Evolutionary conservation across 148 eudicot species (phyloP).

Genomic region (Selenicereus undatus): DNA sequence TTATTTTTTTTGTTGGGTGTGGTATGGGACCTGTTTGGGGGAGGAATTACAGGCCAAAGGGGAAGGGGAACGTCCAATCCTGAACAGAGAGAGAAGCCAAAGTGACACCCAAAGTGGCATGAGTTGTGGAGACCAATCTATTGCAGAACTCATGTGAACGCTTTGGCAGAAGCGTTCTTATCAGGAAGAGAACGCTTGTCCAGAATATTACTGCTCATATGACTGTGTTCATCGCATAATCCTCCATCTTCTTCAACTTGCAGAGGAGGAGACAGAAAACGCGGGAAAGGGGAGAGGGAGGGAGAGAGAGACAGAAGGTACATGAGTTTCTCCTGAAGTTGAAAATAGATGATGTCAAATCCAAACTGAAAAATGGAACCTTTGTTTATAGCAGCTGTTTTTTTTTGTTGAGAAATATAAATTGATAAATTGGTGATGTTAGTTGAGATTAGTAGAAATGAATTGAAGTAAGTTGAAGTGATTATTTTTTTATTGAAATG

Average conservation of each 20-base stretch:
- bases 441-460: no score
- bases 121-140: conserved; percentile 66
- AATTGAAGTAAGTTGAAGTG: no score
- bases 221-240: conserved; percentile 36
- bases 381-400: no score
- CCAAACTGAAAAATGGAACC: neutral
- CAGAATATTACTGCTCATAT: conserved; percentile 57
- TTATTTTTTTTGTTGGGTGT: no score
- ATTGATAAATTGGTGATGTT: no score
- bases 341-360: neutral
- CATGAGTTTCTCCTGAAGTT: neutral
- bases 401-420: no score
- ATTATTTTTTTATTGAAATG: no score
- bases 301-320: neutral
- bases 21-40: conserved; percentile 53
- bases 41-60: conserved; percentile 69
- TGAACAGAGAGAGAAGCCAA: conserved; percentile 55
- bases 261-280: neutral
- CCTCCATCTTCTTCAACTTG: conserved; percentile 43
- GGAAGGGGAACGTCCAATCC: conserved; percentile 78
- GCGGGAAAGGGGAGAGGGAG: neutral
- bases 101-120: conserved; percentile 56
- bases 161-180: conserved; percentile 49
- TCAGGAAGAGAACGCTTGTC: conserved; percentile 46
- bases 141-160: conserved; percentile 73